Percentiles rank a stretch among this genome's conserved stretches.
phyloP scores from a whole-genome alignment of 176 grass and related monocot genomes.

The Zizania latifolia region DNA sequence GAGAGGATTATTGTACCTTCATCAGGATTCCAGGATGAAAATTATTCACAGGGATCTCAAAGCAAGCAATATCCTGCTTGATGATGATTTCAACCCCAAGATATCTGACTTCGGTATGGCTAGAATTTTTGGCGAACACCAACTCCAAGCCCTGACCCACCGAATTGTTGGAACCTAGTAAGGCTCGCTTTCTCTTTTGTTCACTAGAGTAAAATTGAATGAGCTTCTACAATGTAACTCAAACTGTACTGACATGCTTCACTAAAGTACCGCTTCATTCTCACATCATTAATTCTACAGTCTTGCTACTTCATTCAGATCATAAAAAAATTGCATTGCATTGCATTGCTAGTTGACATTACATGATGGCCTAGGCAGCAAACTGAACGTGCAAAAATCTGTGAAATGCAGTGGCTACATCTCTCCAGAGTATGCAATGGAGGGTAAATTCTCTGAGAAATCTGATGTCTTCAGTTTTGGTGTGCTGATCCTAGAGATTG shows the following conservation, averaged over 20 bases:
- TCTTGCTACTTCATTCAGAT: not conserved
- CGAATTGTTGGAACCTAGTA: conserved; percentile 73
- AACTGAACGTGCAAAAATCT: conserved; percentile 9
- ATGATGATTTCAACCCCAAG: conserved; percentile 56
- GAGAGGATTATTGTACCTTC: conserved; percentile 66
- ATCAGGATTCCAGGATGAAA: conserved; percentile 66
- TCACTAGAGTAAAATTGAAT: not conserved
- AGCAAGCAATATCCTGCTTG: conserved; percentile 61
- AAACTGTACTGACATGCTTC: not conserved
- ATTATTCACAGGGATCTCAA: conserved; percentile 79
- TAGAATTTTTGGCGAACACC: conserved; percentile 51
- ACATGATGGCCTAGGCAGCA: not conserved
- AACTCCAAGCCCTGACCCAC: conserved; percentile 55
- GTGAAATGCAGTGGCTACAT: conserved; percentile 54
- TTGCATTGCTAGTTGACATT: not conserved
- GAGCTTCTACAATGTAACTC: not conserved
- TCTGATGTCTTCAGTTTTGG: conserved; percentile 69
- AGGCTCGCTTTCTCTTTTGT: not conserved
- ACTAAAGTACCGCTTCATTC: not conserved
- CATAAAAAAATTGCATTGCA: not conserved
- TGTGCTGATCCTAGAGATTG: conserved; percentile 58
- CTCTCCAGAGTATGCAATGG: conserved; percentile 63
- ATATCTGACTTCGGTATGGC: conserved; percentile 73
- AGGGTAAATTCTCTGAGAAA: conserved; percentile 63
- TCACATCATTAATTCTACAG: not conserved